Conservation (phyloP, 2,329 filamentous ascomycete genomes). For the Elsinoe fawcettii region DNA sequence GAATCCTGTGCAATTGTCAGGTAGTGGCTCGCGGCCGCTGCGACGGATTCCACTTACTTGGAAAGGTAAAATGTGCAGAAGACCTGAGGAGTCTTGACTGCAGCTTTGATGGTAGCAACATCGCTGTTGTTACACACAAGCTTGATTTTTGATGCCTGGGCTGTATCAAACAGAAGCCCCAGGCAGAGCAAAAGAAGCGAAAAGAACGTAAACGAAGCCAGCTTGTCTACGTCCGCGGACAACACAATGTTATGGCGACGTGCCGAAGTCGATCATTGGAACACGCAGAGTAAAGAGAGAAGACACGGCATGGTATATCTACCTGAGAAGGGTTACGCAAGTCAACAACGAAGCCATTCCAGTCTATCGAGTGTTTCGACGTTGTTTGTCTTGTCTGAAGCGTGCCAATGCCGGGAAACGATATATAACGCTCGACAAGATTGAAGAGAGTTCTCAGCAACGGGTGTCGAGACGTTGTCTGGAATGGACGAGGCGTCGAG, state of each 20-base stretch:
- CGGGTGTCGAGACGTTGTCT: neutral
- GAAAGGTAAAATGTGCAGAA: conserved; percentile 7
- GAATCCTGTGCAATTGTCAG: neutral
- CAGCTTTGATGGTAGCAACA: conserved; percentile 3
- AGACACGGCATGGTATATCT: conserved; percentile 6
- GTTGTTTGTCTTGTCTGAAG: conserved; percentile 10
- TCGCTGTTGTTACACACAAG: conserved; percentile 2
- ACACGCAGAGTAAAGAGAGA: neutral
- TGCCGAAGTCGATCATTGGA: neutral
- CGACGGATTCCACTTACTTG: neutral
- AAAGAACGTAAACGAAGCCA: conserved; percentile 12
- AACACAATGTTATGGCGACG: neutral
- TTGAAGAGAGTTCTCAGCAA: neutral
- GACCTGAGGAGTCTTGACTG: neutral
- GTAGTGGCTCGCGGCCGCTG: too few species aligned
- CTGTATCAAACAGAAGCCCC: conserved; percentile 5
- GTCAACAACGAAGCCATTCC: neutral
- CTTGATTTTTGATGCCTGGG: conserved; percentile 6
- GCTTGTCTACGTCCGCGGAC: conserved; percentile 7
- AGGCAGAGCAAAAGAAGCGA: conserved; percentile 10
- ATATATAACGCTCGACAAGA: neutral
- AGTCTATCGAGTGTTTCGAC: conserved; percentile 13
- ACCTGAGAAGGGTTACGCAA: conserved; percentile 6
- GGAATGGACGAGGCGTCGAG: neutral
- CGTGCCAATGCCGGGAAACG: conserved; percentile 8